Conservation (phyloP, 2,329 filamentous ascomycete genomes). For the Chaetothyriales sp. region DNA sequence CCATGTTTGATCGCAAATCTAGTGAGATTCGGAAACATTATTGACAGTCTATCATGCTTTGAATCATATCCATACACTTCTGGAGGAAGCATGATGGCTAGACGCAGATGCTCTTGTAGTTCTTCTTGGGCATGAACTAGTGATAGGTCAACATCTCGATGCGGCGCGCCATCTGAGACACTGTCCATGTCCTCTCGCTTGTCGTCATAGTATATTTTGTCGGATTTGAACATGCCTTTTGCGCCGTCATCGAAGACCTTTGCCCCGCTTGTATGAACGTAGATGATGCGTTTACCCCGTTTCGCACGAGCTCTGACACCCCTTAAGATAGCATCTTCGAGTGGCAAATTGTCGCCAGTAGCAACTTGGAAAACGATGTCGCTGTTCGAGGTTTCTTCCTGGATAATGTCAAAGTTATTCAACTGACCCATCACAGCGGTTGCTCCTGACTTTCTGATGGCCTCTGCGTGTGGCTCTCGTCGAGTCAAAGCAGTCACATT, state of each 20-base stretch:
- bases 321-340: conserved; percentile 31
- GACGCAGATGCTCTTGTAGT: conserved; percentile 27
- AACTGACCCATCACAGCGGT: conserved; percentile 28
- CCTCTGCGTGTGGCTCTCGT: conserved; percentile 6
- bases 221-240: conserved; percentile 22
- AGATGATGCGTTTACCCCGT: conserved; percentile 28
- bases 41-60: conserved; percentile 29
- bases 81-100: conserved; percentile 36
- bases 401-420: conserved; percentile 28
- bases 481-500: conserved; percentile 27
- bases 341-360: conserved; percentile 35
- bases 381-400: conserved; percentile 23
- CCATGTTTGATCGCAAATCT: conserved; percentile 38
- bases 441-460: conserved; percentile 21
- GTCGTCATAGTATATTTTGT: conserved; percentile 31
- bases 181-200: conserved; percentile 27
- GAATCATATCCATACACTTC: conserved; percentile 34
- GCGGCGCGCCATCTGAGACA: conserved; percentile 30
- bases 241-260: conserved; percentile 29
- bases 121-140: conserved; percentile 27
- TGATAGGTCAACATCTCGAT: conserved; percentile 33
- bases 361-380: conserved; percentile 37
- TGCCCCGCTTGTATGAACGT: conserved; percentile 29
- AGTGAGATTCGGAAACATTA: conserved; percentile 35
- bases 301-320: conserved; percentile 29